Evolutionary conservation across 2,329 filamentous ascomycete genomes (phyloP).

Genomic region (Bipolaris cookei): DNA sequence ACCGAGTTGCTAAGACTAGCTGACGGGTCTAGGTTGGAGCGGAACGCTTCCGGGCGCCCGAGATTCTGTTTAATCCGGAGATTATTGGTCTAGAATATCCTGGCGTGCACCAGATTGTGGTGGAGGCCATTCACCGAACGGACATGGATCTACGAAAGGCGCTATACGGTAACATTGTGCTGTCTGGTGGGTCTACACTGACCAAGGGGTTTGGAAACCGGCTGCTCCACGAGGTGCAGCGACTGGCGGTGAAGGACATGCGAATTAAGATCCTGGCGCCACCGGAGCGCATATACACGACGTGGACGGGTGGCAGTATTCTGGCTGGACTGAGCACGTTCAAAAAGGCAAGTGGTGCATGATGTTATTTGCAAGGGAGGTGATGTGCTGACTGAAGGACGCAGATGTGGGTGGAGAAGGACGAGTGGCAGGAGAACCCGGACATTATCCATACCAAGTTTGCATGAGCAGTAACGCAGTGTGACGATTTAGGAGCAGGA

Average conservation of each 20-base stretch:
- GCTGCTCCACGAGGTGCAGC: constrained; percentile 87
- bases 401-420: constrained; percentile 99
- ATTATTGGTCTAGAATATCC: constrained; percentile 97
- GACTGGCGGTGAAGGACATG: constrained; percentile 97
- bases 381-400: constrained; percentile 36
- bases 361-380: constrained; percentile 8
- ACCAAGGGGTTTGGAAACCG: constrained; percentile 97
- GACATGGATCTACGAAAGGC: constrained; percentile 95
- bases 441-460: constrained; percentile 99
- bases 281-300: constrained; percentile 96
- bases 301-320: constrained; percentile 98
- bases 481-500: constrained; percentile 40
- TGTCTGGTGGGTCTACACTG: constrained; percentile 93
- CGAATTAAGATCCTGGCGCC: constrained; percentile 99
- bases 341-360: constrained; percentile 74
- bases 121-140: constrained; percentile 92
- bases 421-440: constrained; percentile 99
- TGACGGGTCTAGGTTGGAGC: constrained; percentile 72
- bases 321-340: constrained; percentile 96
- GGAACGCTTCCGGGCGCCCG: constrained; percentile 92
- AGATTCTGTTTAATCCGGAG: constrained; percentile 97
- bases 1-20: constrained; percentile 16
- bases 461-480: constrained; percentile 59
- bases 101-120: constrained; percentile 96
- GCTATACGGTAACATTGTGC: constrained; percentile 94